Evolutionary conservation across 306 rosid species (phyloP), one percentile per base, ranked within the genome.

Genomic region (Medicago arabica): DNA sequence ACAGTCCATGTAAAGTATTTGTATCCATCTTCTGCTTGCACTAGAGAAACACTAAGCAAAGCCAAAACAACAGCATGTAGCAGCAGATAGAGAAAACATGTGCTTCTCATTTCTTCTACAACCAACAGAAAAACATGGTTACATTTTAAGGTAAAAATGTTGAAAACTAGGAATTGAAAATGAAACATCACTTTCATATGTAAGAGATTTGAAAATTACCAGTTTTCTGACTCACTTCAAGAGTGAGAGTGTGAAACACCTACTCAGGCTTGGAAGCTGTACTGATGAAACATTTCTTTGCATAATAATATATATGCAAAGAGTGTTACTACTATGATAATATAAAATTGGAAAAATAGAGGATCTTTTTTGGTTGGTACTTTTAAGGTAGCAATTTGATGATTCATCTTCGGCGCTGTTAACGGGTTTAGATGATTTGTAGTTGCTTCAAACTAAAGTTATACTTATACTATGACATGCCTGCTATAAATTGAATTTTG

Each of bases 1-100:
- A 94, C 97, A 5, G 92, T 94, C 98, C 97, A 93, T 34, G 97
- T 89, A 82, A 63, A 89, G 40, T 65, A 93, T 69, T 81, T 87
- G 72, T 93, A 93, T n/a, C 96, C 91, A 86, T 92, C 87, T 21
- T 95, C 98, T 51, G 93, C 96, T 77, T 82, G 75, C 68, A 86
- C 92, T 67, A 73, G 47, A 73, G 71, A 82, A 25, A 78, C 76
- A 70, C 85, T 51, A 67, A 87, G 31, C 78, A 87, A 39, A 55
- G 84, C 83, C 46, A 85, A 34, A 78, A 83, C 62, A 58, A 80
- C 81, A 49, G 85, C 83, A 83, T 55, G 77, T 23, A 86, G 53
- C 34, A 86, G 53, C 75, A 85, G 10, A 28, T 7, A 77, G 38
- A 83, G 57, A 85, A 88, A 80, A 64, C 74, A 19, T 71, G 43